Evolutionary conservation across 129 eudicot genomes (phyloP).

Genomic region (Flaveria ramosissima): DNA sequence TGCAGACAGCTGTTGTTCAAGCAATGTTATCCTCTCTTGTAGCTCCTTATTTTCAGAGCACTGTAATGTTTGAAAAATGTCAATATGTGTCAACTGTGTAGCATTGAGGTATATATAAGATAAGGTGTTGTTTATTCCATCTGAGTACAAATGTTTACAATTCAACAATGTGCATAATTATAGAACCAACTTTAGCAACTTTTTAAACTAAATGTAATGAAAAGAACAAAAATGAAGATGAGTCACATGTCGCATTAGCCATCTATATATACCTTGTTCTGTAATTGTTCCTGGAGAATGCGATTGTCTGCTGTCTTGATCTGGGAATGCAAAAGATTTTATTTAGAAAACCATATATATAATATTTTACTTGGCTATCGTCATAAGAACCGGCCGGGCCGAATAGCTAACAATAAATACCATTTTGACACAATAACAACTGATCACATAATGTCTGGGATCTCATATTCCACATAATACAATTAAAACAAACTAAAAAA

Average conservation of each 20-base stretch:
- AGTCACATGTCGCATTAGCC: not conserved
- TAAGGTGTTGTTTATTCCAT: not conserved
- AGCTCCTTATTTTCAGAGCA: constrained; percentile 71
- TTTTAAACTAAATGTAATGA: not conserved
- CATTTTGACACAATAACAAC: constrained; percentile 7
- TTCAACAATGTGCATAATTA: constrained; percentile 8
- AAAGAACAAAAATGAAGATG: not conserved
- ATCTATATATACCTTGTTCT: constrained; percentile 66
- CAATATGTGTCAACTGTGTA: constrained; percentile 17
- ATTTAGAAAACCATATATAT: not conserved
- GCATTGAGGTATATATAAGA: not conserved
- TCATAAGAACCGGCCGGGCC: too few species aligned
- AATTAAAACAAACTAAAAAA: constrained; percentile 11
- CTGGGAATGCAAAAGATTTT: constrained; percentile 40
- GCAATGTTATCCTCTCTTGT: constrained; percentile 60
- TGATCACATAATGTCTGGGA: constrained; percentile 39
- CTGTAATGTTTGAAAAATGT: constrained; percentile 44
- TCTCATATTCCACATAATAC: constrained; percentile 4
- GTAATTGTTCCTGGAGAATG: constrained; percentile 90
- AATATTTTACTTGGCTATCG: not conserved
- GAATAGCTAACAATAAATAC: not conserved
- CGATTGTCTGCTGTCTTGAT: constrained; percentile 92
- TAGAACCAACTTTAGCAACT: constrained; percentile 4
- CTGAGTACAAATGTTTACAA: not conserved
- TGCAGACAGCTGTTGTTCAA: constrained; percentile 76